Base-by-base conservation (phyloP, 805 yeast species). In the Wickerhamomyces sydowiorum region DNA sequence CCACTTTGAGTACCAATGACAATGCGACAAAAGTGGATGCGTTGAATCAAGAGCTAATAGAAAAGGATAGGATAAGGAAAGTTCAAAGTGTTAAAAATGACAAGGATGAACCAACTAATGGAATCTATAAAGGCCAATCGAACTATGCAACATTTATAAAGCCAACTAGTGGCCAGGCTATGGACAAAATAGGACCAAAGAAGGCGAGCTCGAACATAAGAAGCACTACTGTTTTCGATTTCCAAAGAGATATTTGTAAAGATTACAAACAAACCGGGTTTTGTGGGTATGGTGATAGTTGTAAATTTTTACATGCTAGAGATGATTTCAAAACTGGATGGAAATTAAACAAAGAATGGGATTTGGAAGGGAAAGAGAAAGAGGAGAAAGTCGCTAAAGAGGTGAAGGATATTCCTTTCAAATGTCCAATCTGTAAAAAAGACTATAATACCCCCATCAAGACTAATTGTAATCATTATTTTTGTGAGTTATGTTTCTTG, bases 201-300 rank as follows among this genome's bases (percentile, higher is more conserved):
- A 69, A 66, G 45, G 56, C 67, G 7, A 51, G 69, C 5, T 43
- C 75, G 0, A 74, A 74, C 52, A 71, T 90, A 23, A 70, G 77
- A 36, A 72, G 82, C 12, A 84, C 89, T 0, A 80, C 86, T 0
- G 67, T 81, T 2, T 72, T 84, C 30, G 99, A 93, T 56, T 93
- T 82, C 56, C 96, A 87, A 58, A 90, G 95, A 1, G 97, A 93
- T 56, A 82, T 93, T 2, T 93, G 99, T 59, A 93, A 91, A 56
- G 98, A 93, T 61, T 93, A 75, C 61, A 75, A 79, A 44, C 85
- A 83, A 51, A 90, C 95, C 0, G 99, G 99, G 0, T 90, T 80
- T 57, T 93, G 99, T 70, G 97, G 97, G 6, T 93, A 83, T 59
- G 99, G 99, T 8, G 99, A 93, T 53, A 83, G 93, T 28, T 93